Evolutionary conservation across 2,329 filamentous ascomycete species (phyloP).

Genomic region (Aspergillus sojae): DNA sequence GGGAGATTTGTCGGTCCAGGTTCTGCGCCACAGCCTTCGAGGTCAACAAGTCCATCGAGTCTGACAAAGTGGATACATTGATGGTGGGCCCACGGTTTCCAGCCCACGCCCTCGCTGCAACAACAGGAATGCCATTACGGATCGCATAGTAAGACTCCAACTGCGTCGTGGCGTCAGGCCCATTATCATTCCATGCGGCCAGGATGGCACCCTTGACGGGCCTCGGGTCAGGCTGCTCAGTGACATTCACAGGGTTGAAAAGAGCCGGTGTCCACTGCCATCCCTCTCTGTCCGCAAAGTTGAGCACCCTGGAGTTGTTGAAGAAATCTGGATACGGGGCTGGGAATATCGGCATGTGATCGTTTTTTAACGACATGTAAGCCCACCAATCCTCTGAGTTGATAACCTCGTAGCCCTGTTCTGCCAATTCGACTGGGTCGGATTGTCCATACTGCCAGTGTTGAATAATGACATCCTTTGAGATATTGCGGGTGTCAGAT

Average conservation of each 20-base stretch:
- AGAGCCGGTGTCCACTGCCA: constrained; percentile 54
- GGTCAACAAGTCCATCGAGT: constrained; percentile 47
- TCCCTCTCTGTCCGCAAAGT: constrained; percentile 50
- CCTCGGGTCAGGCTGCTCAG: constrained; percentile 49
- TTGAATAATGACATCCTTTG: constrained; percentile 53
- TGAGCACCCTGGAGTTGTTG: constrained; percentile 51
- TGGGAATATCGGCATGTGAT: constrained; percentile 55
- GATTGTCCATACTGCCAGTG: constrained; percentile 61
- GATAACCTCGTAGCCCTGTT: constrained; percentile 53
- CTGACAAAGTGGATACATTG: constrained; percentile 42
- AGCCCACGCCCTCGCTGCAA: constrained; percentile 59
- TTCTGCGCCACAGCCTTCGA: constrained; percentile 52
- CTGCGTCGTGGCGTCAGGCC: constrained; percentile 54
- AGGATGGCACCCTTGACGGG: constrained; percentile 53
- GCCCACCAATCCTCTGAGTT: constrained; percentile 60
- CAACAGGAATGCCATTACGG: constrained; percentile 52
- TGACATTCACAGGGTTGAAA: constrained; percentile 53
- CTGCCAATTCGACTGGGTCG: constrained; percentile 51
- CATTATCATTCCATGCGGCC: constrained; percentile 60
- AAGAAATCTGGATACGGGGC: constrained; percentile 51
- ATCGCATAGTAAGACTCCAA: constrained; percentile 57
- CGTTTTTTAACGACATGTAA: constrained; percentile 59
- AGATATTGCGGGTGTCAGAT: constrained; percentile 41
- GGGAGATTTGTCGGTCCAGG: constrained; percentile 40
- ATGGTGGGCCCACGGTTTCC: constrained; percentile 48